Base-by-base conservation (phyloP, 139 green algal species). In the Chlamydomonas eustigma region DNA sequence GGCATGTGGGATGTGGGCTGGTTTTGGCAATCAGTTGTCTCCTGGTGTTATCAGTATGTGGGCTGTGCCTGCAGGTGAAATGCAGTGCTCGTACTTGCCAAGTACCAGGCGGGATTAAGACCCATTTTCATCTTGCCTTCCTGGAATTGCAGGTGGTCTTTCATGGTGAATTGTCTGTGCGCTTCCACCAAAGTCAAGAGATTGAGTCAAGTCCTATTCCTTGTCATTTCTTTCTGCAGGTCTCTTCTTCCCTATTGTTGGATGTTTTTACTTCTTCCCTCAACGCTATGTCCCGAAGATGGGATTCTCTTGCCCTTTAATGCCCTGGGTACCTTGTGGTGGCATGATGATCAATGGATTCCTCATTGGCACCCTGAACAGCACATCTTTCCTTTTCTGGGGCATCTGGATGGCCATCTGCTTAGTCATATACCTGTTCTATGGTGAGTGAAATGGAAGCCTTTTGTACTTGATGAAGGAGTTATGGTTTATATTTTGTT, bases 341-440 rank as follows among this genome's bases (percentile, higher is more conserved):
- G 18, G 44, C 12, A 58, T 58, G 44, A 58, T 58, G 44, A 58
- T 58, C 44, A 58, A 58, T 58, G 44, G 12, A 28, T 70, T 70
- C 58, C 58, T 70, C 58, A 70, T 70, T 28, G 58, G 58, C 18
- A 70, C 58, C 25, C 58, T 70, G 25, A 22, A 24, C 58, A 22
- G 34, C 25, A 37, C 18, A 8, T 32, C 58, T 28, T 70, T 70
- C 58, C 28, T 70, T 5, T 70, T 70, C 58, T 70, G 58, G 58
- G 24, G 24, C 58, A 35, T 32, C 58, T 70, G 58, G 58, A 70
- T 70, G 58, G 58, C 5, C 6, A 6, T 70, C 25, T 70, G 58
- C 58, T 8, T 70, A 24, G 58, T 35, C 24, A 70, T 70, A 24
- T 70, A 70, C 58, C 18, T 70, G 8, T 32, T 8, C 58, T 70